Evolutionary conservation across 2,329 filamentous ascomycete species (phyloP).

Genomic region (Catunica adiposa): DNA sequence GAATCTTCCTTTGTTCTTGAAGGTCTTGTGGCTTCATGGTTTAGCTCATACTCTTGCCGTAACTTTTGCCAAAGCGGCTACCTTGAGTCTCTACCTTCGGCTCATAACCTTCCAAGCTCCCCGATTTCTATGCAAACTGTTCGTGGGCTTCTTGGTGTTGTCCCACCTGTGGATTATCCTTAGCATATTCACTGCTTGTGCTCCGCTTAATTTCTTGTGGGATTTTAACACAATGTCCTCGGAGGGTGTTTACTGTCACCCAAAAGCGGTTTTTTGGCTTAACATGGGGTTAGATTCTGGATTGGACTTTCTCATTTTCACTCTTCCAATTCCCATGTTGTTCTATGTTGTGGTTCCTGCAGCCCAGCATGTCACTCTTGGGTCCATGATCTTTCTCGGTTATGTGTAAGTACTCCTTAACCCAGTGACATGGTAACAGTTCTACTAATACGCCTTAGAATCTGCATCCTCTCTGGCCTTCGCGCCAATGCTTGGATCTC

Average conservation of each 20-base stretch:
- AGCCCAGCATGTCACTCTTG: conserved; percentile 17
- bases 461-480: conserved; percentile 22
- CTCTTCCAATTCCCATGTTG: conserved; percentile 19
- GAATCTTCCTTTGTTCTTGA: conserved; percentile 9
- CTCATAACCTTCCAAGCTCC: conserved; percentile 17
- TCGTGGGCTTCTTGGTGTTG: conserved; percentile 15
- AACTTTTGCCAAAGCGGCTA: conserved; percentile 17
- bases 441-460: conserved; percentile 16
- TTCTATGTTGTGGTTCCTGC: conserved; percentile 18
- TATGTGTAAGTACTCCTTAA: conserved; percentile 16
- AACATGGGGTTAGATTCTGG: conserved; percentile 20
- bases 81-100: conserved; percentile 18
- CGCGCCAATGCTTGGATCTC: conserved; percentile 15
- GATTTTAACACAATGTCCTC: conserved; percentile 1
- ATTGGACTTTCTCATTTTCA: conserved; percentile 19
- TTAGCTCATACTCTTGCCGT: conserved; percentile 16
- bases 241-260: conserved; percentile 12
- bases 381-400: conserved; percentile 18
- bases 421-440: neutral
- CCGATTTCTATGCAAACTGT: conserved; percentile 14
- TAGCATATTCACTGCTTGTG: conserved; percentile 17
- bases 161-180: conserved; percentile 17
- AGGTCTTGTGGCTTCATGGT: conserved; percentile 12
- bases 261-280: conserved; percentile 17
- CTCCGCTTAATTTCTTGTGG: conserved; percentile 16